Conservation (phyloP, 768 basidiomycete genomes). For the Boletus pseudopeckii region DNA sequence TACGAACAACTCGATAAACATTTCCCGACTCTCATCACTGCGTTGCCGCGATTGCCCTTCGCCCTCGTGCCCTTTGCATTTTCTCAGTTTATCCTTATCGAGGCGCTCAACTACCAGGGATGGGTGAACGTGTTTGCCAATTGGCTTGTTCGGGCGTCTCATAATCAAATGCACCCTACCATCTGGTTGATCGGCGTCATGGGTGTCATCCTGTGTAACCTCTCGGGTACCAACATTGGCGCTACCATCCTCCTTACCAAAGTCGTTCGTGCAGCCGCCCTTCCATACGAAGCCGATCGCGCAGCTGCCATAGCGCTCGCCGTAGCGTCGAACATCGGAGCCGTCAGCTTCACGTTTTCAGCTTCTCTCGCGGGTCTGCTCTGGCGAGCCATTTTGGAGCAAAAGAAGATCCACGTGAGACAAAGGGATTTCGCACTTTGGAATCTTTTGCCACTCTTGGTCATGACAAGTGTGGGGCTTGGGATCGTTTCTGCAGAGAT, state of each 20-base stretch:
- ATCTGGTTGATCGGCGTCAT: constrained; percentile 70
- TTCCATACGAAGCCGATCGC: constrained; percentile 35
- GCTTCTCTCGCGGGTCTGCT: constrained; percentile 86
- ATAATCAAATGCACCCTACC: constrained; percentile 42
- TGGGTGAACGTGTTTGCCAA: constrained; percentile 83
- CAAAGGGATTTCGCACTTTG: constrained; percentile 66
- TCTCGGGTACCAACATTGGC: constrained; percentile 88
- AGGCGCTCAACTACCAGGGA: constrained; percentile 73
- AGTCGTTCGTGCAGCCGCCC: constrained; percentile 52
- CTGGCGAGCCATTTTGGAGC: constrained; percentile 70
- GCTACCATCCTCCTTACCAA: constrained; percentile 87
- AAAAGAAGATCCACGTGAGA: constrained; percentile 65
- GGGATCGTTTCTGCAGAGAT: constrained; percentile 77
- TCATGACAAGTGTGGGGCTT: constrained; percentile 64
- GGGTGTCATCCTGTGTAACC: constrained; percentile 72
- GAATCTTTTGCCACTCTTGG: constrained; percentile 63
- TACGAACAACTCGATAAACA: constrained; percentile 23
- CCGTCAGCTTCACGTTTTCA: constrained; percentile 84
- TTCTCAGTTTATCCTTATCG: constrained; percentile 91
- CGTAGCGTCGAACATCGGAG: constrained; percentile 85
- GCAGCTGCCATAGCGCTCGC: constrained; percentile 74
- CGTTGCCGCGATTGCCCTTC: constrained; percentile 70
- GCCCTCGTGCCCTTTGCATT: constrained; percentile 88
- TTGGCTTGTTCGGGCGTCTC: constrained; percentile 55
- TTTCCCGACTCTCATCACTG: constrained; percentile 72